Base-by-base conservation (phyloP, 2,329 filamentous ascomycete species). In the Didymella pinodella region DNA sequence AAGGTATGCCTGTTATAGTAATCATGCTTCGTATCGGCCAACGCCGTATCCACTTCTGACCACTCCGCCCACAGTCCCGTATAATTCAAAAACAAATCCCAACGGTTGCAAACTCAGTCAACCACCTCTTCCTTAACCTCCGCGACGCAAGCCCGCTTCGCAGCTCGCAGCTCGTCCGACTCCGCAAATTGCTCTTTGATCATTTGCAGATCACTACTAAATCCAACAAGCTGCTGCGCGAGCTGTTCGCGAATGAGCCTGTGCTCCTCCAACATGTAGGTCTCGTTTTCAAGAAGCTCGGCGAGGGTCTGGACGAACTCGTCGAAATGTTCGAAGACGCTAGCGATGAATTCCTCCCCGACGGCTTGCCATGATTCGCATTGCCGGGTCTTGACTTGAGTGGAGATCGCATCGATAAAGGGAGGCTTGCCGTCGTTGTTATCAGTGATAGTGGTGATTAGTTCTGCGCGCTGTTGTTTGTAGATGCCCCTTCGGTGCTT, bases 271-370 rank as follows among this genome's bases (percentile, higher is more conserved):
- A 26, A n/a, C 22, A 48, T 53, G 45, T 63, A 55, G 2, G n/a
- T 20, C 18, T 41, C 47, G 11, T 57, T 47, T 46, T 46, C 43
- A 6, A 40, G 54, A 11, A 66, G 44, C 18, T 57, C 48, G 1
- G 40, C 29, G 18, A 54, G 7, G 11, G 34, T 41, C 0, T 18
- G 25, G 3, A 46, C 51, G 22, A 65, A 65, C 2, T 34, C 55
- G 4, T 48, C 8, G 2, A 64, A 26, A 2, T 22, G 28, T 0
- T n/a, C 34, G 1, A 61, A 22, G 0, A 40, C 38, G 1, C 28
- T n/a, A 8, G 28, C 14, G 34, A 54, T 56, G 38, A 56, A 65
- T 0, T 28, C 16, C 0, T 59, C 40, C 14, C 46, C 44, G 11
- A 48, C 10, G 2, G 16, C 22, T 18, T 51, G 25, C 59, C 61